A percentile compares a stretch with the other conserved stretches of the same genome.
phyloP scores from a whole-genome alignment of 768 basidiomycete species.

The Rhodosporidiobolus sp. region DNA sequence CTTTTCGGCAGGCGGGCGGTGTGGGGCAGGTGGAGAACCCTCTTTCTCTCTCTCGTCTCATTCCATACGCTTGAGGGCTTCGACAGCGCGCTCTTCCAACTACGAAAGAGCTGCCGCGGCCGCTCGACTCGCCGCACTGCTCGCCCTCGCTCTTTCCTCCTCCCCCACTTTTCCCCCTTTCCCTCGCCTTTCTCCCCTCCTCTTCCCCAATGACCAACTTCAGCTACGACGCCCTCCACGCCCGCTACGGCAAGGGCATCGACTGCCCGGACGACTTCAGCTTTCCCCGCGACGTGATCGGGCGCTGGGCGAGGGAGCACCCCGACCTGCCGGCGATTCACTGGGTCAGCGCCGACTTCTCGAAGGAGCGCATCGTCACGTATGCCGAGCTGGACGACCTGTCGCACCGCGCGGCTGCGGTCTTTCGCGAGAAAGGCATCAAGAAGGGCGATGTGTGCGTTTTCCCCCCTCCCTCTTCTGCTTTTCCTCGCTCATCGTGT shows the following conservation, averaged over 20 bases:
- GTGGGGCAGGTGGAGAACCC: too few relatives aligned
- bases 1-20: too few relatives aligned
- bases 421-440: slow-evolving; percentile 18
- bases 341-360: slow-evolving; percentile 29
- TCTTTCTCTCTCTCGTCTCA: too few relatives aligned
- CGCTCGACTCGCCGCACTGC: too few relatives aligned
- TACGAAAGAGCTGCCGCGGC: too few relatives aligned
- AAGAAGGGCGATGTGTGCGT: slow-evolving; percentile 37
- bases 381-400: slow-evolving; percentile 23
- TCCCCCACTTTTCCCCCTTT: neutral
- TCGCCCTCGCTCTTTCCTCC: too few relatives aligned
- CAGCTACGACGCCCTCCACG: slow-evolving; percentile 6
- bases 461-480: neutral
- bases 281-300: slow-evolving; percentile 30
- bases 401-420: slow-evolving; percentile 19
- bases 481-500: neutral
- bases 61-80: too few relatives aligned
- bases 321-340: slow-evolving; percentile 18
- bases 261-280: slow-evolving; percentile 32
- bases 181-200: neutral
- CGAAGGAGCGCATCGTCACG: slow-evolving; percentile 14
- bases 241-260: slow-evolving; percentile 14
- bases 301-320: slow-evolving; percentile 4
- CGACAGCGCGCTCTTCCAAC: too few relatives aligned
- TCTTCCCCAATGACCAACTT: slow-evolving; percentile 6